Percentiles rank a stretch among this genome's conserved stretches.
phyloP scores from a whole-genome alignment of 2,329 filamentous ascomycete genomes.

The Pseudogymnoascus sp. region DNA sequence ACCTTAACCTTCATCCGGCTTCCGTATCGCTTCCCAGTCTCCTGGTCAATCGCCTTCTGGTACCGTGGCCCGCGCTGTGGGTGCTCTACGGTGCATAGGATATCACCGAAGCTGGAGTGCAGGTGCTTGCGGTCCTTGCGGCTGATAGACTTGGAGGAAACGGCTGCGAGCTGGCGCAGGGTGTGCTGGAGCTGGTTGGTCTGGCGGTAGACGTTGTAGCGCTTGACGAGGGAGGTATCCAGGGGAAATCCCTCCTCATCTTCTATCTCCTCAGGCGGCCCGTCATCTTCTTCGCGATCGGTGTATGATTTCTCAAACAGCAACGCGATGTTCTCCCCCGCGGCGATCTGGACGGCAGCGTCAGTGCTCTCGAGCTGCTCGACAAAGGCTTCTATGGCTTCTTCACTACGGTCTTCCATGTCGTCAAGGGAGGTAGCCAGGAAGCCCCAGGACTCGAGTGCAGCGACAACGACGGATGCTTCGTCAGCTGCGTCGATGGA shows the following conservation, averaged over 20 bases:
- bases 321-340: constrained; percentile 66
- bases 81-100: constrained; percentile 59
- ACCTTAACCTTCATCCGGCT: constrained; percentile 57
- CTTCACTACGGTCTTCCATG: constrained; percentile 55
- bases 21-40: constrained; percentile 54
- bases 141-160: constrained; percentile 54
- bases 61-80: constrained; percentile 61
- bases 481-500: constrained; percentile 57
- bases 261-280: constrained; percentile 33
- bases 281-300: constrained; percentile 40
- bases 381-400: constrained; percentile 60
- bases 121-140: constrained; percentile 61
- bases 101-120: constrained; percentile 60
- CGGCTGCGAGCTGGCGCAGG: constrained; percentile 52
- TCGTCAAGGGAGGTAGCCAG: constrained; percentile 61
- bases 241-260: constrained; percentile 29
- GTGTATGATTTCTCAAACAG: constrained; percentile 59
- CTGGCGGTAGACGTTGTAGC: constrained; percentile 62
- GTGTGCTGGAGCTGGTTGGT: constrained; percentile 53
- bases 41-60: constrained; percentile 55
- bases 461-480: constrained; percentile 54
- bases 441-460: constrained; percentile 63
- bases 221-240: constrained; percentile 46
- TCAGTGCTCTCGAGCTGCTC: constrained; percentile 63
- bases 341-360: constrained; percentile 58